A percentile compares a stretch with the other conserved stretches of the same genome.
Conservation (phyloP, 2,329 filamentous ascomycete species). For the Neofusicoccum ribis region DNA sequence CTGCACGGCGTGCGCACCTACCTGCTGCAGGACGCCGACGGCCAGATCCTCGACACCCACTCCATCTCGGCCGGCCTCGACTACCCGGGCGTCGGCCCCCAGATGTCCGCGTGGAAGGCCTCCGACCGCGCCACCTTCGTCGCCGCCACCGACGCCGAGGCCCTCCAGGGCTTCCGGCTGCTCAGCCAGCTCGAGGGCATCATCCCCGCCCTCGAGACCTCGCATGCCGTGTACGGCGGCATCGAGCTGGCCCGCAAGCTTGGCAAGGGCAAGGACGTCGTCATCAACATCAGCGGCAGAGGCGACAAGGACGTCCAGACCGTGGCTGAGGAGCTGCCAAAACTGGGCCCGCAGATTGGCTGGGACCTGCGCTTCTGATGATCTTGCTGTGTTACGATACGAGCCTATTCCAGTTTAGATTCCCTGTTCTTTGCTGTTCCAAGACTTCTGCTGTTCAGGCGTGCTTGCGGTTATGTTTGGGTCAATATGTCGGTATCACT, state of each 20-base stretch:
- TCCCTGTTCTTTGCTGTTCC: too few species aligned
- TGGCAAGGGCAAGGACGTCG: slow-evolving; percentile 81
- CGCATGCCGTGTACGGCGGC: slow-evolving; percentile 87
- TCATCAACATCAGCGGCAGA: slow-evolving; percentile 88
- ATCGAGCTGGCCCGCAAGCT: slow-evolving; percentile 90
- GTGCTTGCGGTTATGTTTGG: background rate
- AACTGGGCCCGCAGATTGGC: slow-evolving; percentile 81
- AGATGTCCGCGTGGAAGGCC: slow-evolving; percentile 92
- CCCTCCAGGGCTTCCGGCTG: slow-evolving; percentile 81
- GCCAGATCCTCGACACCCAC: slow-evolving; percentile 92
- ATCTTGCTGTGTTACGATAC: too few species aligned
- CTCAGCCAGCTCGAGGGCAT: slow-evolving; percentile 93
- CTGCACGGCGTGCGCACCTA: slow-evolving; percentile 96
- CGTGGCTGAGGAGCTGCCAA: slow-evolving; percentile 90
- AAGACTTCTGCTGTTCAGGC: too few species aligned
- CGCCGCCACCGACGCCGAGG: slow-evolving; percentile 86
- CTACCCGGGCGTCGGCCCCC: slow-evolving; percentile 94
- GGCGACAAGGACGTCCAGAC: slow-evolving; percentile 99
- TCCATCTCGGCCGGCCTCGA: slow-evolving; percentile 95
- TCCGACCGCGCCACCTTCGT: slow-evolving; percentile 81
- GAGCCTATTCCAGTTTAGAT: too few species aligned
- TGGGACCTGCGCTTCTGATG: slow-evolving; percentile 60
- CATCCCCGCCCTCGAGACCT: slow-evolving; percentile 91
- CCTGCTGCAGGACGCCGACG: slow-evolving; percentile 86
- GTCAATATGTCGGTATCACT: background rate